Evolutionary conservation across 2,329 filamentous ascomycete species (phyloP), one percentile per base, ranked within the genome.

Genomic region (Cordyceps javanica): DNA sequence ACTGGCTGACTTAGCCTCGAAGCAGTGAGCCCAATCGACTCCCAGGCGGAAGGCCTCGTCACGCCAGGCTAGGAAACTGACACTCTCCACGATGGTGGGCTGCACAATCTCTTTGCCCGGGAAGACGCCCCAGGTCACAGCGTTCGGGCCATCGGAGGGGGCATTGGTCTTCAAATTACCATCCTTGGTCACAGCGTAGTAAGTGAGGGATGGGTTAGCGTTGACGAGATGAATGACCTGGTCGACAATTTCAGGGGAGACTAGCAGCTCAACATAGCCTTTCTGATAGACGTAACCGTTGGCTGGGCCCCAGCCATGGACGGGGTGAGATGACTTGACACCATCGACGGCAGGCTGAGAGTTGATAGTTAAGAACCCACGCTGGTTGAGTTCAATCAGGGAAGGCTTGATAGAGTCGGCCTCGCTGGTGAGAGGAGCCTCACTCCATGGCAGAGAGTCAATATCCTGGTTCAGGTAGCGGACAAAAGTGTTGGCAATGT

Each of bases 101-200:
- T 99, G 94, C n/a, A 99, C 92, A 69, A 99, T 97, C 73, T 99
- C 94, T 72, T 97, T 96, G 59, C 94, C 94, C 0, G 94, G 93
- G 77, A 97, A 99, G 34, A 99, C 95, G 73, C 94, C 94, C 94
- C 94, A 99, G 2, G 94, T 99, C 51, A 99, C 90, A n/a, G 94
- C 94, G 67, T 99, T 99, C 38, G 94, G 94, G 6, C 91, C 90
- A 64, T 95, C 91, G 23, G 85, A 83, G 9, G 87, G 86, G 1
- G 91, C 86, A 68, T 99, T 97, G 28, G 91, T 94, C 71, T 86
- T 86, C 57, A 97, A 79, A 58, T 87, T 83, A 28, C 93, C 92
- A 21, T 82, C 80, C 72, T 90, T 92, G 66, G 90, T 94, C 61
- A 97, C 91, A 48, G 91, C 91, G 67, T 97, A 96, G 76, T 95